phyloP scores from a whole-genome alignment of 2,329 filamentous ascomycete genomes.

The Coniella lustricola region DNA sequence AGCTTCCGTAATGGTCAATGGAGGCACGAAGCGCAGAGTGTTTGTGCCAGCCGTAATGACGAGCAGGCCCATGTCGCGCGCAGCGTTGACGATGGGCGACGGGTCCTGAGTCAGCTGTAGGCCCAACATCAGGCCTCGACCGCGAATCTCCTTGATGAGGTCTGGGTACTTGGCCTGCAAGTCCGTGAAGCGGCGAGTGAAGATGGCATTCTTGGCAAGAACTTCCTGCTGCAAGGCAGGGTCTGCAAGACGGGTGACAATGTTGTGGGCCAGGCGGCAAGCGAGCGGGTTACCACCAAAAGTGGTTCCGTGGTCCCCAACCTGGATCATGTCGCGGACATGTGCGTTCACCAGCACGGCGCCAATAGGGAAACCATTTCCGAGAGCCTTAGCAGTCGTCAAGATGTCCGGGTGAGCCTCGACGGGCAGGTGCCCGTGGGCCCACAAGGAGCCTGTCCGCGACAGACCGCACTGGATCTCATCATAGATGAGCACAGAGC shows the following conservation, averaged over 20 bases:
- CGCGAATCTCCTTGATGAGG: conserved; percentile 71
- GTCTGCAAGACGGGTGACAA: conserved; percentile 70
- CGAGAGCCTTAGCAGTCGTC: conserved; percentile 90
- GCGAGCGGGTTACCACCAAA: conserved; percentile 90
- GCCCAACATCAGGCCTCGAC: conserved; percentile 78
- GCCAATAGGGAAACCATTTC: conserved; percentile 93
- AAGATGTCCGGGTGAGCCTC: conserved; percentile 89
- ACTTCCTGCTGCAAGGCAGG: conserved; percentile 64
- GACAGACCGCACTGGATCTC: conserved; percentile 94
- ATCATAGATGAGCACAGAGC: conserved; percentile 85
- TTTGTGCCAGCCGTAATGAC: conserved; percentile 92
- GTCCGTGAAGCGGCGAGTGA: conserved; percentile 40
- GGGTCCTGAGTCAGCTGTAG: conserved; percentile 73
- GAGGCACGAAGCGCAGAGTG: conserved; percentile 85
- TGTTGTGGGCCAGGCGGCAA: conserved; percentile 76
- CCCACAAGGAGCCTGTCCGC: conserved; percentile 86
- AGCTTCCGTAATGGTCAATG: conserved; percentile 68
- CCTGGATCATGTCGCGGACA: conserved; percentile 59
- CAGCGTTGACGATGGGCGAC: conserved; percentile 70
- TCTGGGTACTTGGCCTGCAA: conserved; percentile 51
- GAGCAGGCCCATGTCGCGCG: conserved; percentile 77
- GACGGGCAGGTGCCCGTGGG: conserved; percentile 65
- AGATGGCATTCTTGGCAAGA: conserved; percentile 51
- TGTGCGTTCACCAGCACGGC: conserved; percentile 58
- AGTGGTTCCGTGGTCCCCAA: conserved; percentile 83